phyloP scores from a whole-genome alignment of 1,284 basidiomycete species.

The Ustilago curta region DNA sequence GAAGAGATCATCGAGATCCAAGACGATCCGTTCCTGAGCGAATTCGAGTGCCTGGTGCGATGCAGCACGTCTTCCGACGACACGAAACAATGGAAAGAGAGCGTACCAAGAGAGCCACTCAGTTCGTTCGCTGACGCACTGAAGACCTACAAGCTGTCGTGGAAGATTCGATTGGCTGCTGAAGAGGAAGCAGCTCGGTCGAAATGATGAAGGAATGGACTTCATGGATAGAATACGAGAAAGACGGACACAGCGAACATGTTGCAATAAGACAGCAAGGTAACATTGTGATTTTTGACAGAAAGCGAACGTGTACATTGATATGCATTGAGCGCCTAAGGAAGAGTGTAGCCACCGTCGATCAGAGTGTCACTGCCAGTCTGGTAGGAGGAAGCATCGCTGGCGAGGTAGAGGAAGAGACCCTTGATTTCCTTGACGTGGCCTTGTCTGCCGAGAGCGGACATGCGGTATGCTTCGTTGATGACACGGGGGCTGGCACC shows the following conservation, averaged over 20 bases:
- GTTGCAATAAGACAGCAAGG: neutral
- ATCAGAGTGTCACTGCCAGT: conserved; percentile 58
- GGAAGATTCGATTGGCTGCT: conserved; percentile 59
- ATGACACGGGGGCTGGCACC: conserved; percentile 52
- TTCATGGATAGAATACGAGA: too few relatives aligned
- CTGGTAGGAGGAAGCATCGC: conserved; percentile 52
- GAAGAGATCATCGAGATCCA: conserved; percentile 27
- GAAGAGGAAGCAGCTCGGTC: conserved; percentile 30
- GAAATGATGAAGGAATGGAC: neutral
- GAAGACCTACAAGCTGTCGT: conserved; percentile 64
- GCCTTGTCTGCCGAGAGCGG: conserved; percentile 61
- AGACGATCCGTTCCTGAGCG: conserved; percentile 47
- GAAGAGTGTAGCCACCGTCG: conserved; percentile 62
- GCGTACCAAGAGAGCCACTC: conserved; percentile 18
- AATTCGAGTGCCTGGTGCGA: conserved; percentile 30
- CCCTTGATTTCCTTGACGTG: conserved; percentile 67
- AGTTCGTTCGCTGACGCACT: conserved; percentile 59
- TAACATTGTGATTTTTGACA: neutral
- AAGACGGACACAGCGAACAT: neutral
- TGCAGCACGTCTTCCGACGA: neutral
- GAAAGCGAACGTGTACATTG: neutral
- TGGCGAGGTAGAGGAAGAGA: conserved; percentile 60
- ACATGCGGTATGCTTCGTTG: conserved; percentile 56
- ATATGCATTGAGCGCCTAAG: conserved; percentile 10
- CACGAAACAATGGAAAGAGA: neutral